Conservation (phyloP, 768 basidiomycete species). For the Lentinula sp. region DNA sequence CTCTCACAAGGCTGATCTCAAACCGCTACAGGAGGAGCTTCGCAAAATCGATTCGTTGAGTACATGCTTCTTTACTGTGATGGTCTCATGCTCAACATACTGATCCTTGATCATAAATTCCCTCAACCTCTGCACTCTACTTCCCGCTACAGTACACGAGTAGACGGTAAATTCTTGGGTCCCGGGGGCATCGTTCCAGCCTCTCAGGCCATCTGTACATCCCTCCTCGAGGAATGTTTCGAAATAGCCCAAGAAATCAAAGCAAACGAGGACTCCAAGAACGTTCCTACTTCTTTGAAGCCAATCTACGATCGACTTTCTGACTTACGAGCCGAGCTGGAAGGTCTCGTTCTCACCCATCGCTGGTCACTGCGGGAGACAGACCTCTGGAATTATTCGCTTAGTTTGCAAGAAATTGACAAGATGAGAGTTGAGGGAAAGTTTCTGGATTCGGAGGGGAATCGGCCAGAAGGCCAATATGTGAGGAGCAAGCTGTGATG, state of each 20-base stretch:
- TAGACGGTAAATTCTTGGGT: constrained; percentile 93
- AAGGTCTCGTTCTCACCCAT: constrained; percentile 89
- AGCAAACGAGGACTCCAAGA: constrained; percentile 84
- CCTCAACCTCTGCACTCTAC: constrained; percentile 8
- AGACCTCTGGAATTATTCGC: constrained; percentile 88
- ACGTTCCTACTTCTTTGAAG: constrained; percentile 79
- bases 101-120: constrained; percentile 11
- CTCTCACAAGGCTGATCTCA: constrained; percentile 79
- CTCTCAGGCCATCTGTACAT: constrained; percentile 88
- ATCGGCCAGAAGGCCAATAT: constrained; percentile 90
- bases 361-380: constrained; percentile 96
- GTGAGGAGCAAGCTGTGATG: constrained; percentile 37
- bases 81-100: not conserved
- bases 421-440: constrained; percentile 96
- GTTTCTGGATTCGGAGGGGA: constrained; percentile 92
- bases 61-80: constrained; percentile 29
- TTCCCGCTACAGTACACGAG: constrained; percentile 62
- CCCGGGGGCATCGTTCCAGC: constrained; percentile 85
- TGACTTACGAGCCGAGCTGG: constrained; percentile 82
- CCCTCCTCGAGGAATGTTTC: constrained; percentile 93
- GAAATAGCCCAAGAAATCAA: constrained; percentile 94
- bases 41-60: constrained; percentile 95
- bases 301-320: constrained; percentile 90
- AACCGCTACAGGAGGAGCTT: constrained; percentile 87
- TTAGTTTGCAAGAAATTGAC: constrained; percentile 93